Base-by-base conservation (phyloP, 2,329 filamentous ascomycete genomes). In the Xylariaceae sp. region DNA sequence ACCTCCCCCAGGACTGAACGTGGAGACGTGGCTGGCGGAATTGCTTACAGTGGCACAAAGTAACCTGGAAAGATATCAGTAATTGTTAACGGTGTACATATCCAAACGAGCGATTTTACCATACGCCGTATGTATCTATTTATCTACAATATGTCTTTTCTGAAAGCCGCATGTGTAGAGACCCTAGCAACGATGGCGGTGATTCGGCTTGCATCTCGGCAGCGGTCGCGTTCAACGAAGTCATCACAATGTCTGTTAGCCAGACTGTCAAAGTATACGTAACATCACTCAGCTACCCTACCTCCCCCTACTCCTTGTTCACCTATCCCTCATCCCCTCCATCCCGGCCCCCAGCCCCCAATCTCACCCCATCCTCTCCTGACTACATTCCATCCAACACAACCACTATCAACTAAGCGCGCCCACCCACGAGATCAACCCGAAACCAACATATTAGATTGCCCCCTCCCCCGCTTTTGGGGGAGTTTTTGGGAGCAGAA, bases 231-330 rank as follows among this genome's bases (percentile, higher is more conserved):
- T 83, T 84, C 68, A 71, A 80, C 34, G 77, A 78, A 57, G 61
- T 75, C 6, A 76, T 77, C 1, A 77, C 73, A 1, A 84, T 81
- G 0, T 58, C 51, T 1, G 75, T 68, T 54, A 81, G 81, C 2
- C 71, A 84, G 59, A 77, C 75, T 4, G 72, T 85, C 47, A 81
- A 79, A 52, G 61, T 86, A 31, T 78, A 74, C 3, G 75, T n/a
- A n/a, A n/a, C n/a, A n/a, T n/a, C n/a, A n/a, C n/a, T n/a, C n/a
- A n/a, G n/a, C n/a, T n/a, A n/a, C n/a, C n/a, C n/a, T n/a, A n/a
- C n/a, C 21, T 52, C 16, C 37, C 19, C 16, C 24, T 14, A 7
- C 45, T n/a, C 34, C 9, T 16, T n/a, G n/a, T 24, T 7, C 17
- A 1, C 40, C 29, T 28, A 21, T 28, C 4, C 33, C 16, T 29